Evolutionary conservation across 257 asterid species (phyloP).

Genomic region (Vinca minor): DNA sequence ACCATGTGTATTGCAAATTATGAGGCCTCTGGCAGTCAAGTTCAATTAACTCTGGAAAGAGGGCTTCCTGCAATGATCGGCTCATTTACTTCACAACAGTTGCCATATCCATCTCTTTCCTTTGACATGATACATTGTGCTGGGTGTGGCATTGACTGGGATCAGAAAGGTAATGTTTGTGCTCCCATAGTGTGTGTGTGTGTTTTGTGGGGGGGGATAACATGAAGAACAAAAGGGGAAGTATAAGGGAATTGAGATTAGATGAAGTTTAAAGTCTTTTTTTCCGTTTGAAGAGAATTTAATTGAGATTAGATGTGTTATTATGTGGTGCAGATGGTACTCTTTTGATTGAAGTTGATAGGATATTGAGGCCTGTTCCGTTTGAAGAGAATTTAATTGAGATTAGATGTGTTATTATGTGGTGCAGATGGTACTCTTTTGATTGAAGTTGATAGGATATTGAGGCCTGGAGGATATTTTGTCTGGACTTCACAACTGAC

Average conservation of each 20-base stretch:
- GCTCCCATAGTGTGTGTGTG: no score
- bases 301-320: not conserved
- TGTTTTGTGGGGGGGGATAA: no score
- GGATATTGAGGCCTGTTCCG: conserved; percentile 90
- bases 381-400: not conserved
- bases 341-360: conserved; percentile 76
- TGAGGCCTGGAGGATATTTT: conserved; percentile 98
- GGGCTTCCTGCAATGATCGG: conserved; percentile 98
- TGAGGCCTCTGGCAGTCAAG: conserved; percentile 98
- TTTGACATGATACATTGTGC: conserved; percentile 98
- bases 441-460: conserved; percentile 79
- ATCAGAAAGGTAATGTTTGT: conserved; percentile 61
- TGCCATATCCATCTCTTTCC: conserved; percentile 90
- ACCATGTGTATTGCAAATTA: conserved; percentile 91
- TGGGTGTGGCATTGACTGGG: conserved; percentile 87
- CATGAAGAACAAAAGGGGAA: no score
- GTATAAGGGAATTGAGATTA: no score
- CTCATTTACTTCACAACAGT: conserved; percentile 76
- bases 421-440: conserved; percentile 69
- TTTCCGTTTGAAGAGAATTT: not conserved
- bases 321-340: conserved; percentile 58
- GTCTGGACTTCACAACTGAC: conserved; percentile 94
- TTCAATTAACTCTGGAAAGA: conserved; percentile 93
- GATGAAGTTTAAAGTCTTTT: no score
- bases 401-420: conserved; percentile 11